Evolutionary conservation across 805 yeast species (phyloP).

Genomic region (Helenozyma rhizophorensis): DNA sequence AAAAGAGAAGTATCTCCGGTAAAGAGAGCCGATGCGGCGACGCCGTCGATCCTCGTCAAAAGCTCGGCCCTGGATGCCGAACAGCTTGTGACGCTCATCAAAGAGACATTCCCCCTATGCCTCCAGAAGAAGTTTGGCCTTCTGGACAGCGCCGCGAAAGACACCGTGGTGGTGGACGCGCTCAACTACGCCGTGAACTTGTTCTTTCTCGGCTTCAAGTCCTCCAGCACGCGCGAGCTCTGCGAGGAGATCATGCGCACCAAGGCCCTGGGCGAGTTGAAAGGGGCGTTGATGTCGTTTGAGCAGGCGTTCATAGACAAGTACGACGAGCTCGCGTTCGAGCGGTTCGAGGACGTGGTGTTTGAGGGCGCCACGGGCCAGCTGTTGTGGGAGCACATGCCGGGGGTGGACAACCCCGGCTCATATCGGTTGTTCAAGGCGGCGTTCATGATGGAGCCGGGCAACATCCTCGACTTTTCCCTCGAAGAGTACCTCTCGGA

Average conservation of each 20-base stretch:
- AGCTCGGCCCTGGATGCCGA: not conserved
- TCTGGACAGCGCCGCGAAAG: not conserved
- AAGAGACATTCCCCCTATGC: conserved; percentile 1
- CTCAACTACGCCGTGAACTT: conserved; percentile 11
- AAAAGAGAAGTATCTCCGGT: too few species aligned
- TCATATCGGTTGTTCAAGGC: conserved; percentile 5
- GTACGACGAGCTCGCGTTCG: conserved; percentile 10
- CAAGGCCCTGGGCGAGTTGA: conserved; percentile 6
- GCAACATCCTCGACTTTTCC: conserved; percentile 4
- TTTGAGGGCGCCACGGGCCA: conserved; percentile 7
- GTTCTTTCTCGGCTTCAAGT: conserved; percentile 12
- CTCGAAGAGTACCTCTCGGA: conserved; percentile 8
- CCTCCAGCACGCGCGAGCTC: conserved; percentile 8
- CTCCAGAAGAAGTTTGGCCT: conserved; percentile 2
- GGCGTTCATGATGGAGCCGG: conserved; percentile 10
- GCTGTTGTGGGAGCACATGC: not conserved
- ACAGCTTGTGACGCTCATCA: not conserved
- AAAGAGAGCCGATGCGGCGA: too few species aligned
- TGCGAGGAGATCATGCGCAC: conserved; percentile 7
- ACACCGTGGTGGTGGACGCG: conserved; percentile 3
- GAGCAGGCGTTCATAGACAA: conserved; percentile 11
- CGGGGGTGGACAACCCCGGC: conserved; percentile 4
- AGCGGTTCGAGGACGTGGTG: conserved; percentile 11
- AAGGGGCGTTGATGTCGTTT: conserved; percentile 2
- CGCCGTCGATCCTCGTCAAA: conserved; percentile 3